Conservation (phyloP, 148 eudicot genomes). For the Oxyria digyna region DNA sequence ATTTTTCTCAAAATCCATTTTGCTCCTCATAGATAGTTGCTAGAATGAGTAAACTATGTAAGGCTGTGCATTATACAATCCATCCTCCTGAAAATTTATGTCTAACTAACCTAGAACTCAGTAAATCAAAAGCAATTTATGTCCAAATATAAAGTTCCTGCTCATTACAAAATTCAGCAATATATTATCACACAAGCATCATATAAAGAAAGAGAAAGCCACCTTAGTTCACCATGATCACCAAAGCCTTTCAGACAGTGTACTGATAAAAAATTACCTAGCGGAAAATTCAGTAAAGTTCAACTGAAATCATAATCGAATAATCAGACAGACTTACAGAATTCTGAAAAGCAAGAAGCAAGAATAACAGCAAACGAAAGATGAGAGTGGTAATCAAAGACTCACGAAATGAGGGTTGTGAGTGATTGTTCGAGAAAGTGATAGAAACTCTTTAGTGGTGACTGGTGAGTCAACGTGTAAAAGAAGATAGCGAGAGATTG, state of each 20-base stretch:
- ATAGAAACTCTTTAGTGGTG: not conserved
- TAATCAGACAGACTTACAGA: not conserved
- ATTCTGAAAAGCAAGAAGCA: not conserved
- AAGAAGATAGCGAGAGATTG: not conserved
- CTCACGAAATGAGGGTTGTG: not conserved
- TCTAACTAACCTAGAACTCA: not conserved
- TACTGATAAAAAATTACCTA: not conserved
- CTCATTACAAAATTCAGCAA: not conserved
- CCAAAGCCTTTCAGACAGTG: not conserved
- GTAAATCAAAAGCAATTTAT: not conserved
- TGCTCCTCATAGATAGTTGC: constrained; percentile 5
- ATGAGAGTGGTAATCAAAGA: not conserved
- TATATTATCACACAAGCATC: not conserved
- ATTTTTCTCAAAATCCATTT: constrained; percentile 20
- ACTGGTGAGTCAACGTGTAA: not conserved
- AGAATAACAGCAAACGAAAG: not conserved
- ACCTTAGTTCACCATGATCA: not conserved
- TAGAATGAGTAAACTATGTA: not conserved
- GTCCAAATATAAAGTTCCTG: not conserved
- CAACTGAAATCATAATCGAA: not conserved
- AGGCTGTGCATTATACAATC: not conserved
- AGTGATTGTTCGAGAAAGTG: not conserved
- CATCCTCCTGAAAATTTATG: not conserved
- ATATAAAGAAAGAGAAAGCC: not conserved
- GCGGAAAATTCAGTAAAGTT: not conserved